A percentile compares a stretch with the other conserved stretches of the same genome.
phyloP scores from a whole-genome alignment of 176 grass and related monocot genomes.

The Carex kokanica region DNA sequence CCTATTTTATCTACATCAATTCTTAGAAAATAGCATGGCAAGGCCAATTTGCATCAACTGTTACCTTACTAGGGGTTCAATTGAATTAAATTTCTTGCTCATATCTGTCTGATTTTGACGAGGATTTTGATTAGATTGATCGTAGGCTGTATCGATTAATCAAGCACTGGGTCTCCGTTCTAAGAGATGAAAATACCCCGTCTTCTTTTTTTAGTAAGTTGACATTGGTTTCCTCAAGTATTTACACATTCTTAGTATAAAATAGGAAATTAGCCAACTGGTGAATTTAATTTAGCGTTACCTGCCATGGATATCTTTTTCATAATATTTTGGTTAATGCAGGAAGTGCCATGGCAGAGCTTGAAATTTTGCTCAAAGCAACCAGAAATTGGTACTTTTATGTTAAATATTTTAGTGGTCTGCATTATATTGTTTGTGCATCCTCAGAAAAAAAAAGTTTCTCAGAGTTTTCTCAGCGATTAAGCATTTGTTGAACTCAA shows the following conservation, averaged over 20 bases:
- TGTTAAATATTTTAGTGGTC: neutral
- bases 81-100: neutral
- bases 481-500: no score
- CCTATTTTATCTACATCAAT: neutral
- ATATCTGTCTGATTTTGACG: neutral
- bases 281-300: neutral
- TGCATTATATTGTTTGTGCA: neutral
- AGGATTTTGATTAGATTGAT: neutral
- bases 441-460: neutral
- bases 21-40: slow-evolving; percentile 74
- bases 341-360: slow-evolving; percentile 67
- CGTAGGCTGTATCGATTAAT: slow-evolving; percentile 59
- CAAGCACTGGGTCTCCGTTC: slow-evolving; percentile 59
- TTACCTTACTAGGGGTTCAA: no score
- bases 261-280: neutral
- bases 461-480: no score
- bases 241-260: neutral
- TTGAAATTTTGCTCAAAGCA: slow-evolving; percentile 63
- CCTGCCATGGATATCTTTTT: neutral
- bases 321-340: neutral
- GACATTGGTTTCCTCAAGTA: neutral
- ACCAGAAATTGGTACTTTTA: slow-evolving; percentile 47
- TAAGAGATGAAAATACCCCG: slow-evolving; percentile 57
- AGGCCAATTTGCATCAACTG: slow-evolving; percentile 56
- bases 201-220: slow-evolving; percentile 56